Evolutionary conservation across 2,329 filamentous ascomycete genomes (phyloP).

Genomic region (Cadophora sp.): DNA sequence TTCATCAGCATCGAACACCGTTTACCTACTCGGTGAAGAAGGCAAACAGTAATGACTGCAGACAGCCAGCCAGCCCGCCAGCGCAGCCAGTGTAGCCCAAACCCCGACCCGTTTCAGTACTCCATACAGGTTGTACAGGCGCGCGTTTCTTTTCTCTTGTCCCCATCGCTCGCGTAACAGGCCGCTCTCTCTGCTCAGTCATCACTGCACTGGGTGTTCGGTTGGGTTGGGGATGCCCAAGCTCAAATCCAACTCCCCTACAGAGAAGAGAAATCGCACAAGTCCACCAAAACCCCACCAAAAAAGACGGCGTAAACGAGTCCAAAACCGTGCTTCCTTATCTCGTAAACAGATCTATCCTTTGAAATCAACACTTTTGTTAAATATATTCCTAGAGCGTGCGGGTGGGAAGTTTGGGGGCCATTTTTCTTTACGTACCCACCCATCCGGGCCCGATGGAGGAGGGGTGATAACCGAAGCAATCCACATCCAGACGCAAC

Average conservation of each 20-base stretch:
- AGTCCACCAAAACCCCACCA: not conserved
- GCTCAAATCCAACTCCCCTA: not conserved
- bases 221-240: no score
- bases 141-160: conserved; percentile 8
- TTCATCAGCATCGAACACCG: conserved; percentile 6
- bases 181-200: not conserved
- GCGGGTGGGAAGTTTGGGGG: conserved; percentile 6
- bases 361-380: not conserved
- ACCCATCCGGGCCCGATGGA: not conserved
- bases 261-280: not conserved
- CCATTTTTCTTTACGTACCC: conserved; percentile 8
- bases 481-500: no score
- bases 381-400: not conserved
- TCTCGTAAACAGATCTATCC: not conserved
- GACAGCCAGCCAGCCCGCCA: not conserved
- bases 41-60: not conserved
- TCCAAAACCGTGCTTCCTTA: not conserved
- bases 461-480: not conserved
- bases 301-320: conserved; percentile 3
- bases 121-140: no score
- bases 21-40: conserved; percentile 9
- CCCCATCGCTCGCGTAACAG: no score
- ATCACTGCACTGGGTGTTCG: no score
- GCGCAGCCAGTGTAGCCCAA: no score
- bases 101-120: not conserved